Evolutionary conservation across 1,139 yeast species (phyloP), one percentile per base, ranked within the genome.

Genomic region (Yamadazyma mexicana): DNA sequence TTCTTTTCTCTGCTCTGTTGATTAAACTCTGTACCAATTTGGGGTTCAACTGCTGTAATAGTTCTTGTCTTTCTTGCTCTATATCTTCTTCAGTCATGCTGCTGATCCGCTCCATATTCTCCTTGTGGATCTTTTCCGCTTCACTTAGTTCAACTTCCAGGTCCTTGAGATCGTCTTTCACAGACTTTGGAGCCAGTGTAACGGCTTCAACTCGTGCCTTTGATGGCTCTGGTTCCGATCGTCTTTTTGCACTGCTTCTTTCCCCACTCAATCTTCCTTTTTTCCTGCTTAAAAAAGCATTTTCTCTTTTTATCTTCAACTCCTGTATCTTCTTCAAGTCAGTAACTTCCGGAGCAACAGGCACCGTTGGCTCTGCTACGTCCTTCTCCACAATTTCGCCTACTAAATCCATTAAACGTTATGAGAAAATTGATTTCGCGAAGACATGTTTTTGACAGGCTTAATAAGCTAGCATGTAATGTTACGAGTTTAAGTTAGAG

Each of bases 381-480:
- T 81, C 83, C 43, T 74, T 81, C 59, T 86, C 95, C 7, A 86
- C 81, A 33, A 87, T 84, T 43, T 87, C 95, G 8, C 88, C 87
- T 15, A 85, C 64, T 49, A 82, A 67, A 59, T 84, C 86, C 92
- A 85, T 84, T 3, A 23, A 20, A 20, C 22, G 22, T 34, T 25
- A 15, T 11, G 12, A 26, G 16, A 4, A 16, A 28, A 28, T 16
- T 14, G 14, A 23, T 32, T 31, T 32, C 29, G 35, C 35, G 26
- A 28, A 16, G 20, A 28, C 20, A 16, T 15, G 20, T 9, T 28
- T n/a, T n/a, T n/a, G n/a, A n/a, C n/a, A n/a, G 8, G 22, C 22
- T 20, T 20, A 20, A 20, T 20, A 20, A 20, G 22, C 22, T 20
- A 5, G 22, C 24, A 22, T 6, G 24, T 6, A 10, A 22, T 7